phyloP scores from a whole-genome alignment of 1,284 basidiomycete species.

The Malassezia sympodialis region DNA sequence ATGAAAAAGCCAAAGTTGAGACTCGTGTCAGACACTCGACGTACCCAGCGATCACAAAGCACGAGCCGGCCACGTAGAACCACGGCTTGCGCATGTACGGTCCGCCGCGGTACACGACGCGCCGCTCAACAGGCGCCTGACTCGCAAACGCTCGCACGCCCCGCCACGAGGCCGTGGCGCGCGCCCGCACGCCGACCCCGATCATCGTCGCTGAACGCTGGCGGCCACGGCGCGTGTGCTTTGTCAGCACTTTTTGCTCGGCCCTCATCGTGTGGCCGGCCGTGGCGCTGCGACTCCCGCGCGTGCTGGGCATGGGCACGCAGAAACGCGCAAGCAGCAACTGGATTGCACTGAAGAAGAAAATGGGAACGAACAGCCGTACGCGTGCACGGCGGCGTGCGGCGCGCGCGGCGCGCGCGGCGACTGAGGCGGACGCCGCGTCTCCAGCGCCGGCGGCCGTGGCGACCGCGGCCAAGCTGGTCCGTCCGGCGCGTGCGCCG shows the following conservation, averaged over 20 bases:
- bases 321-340: conserved; percentile 25
- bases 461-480: not conserved
- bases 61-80: conserved; percentile 8
- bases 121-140: not conserved
- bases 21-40: not conserved
- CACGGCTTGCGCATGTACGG: conserved; percentile 15
- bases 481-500: not conserved
- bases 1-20: conserved; percentile 18
- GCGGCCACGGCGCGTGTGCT: not conserved
- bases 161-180: not conserved
- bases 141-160: not conserved
- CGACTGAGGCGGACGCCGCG: not conserved
- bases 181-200: not conserved
- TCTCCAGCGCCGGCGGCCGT: too few relatives aligned
- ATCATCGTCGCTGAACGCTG: not conserved
- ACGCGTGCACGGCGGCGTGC: not conserved
- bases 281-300: not conserved
- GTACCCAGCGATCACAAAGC: conserved; percentile 15
- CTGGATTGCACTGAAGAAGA: conserved; percentile 36
- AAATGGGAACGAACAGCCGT: conserved; percentile 13
- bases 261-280: not conserved
- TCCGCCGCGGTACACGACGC: conserved; percentile 17
- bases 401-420: not conserved
- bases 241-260: not conserved
- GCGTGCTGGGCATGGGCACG: conserved; percentile 4